phyloP scores from a whole-genome alignment of 257 asterid genomes.

The Solanum habrochaites region DNA sequence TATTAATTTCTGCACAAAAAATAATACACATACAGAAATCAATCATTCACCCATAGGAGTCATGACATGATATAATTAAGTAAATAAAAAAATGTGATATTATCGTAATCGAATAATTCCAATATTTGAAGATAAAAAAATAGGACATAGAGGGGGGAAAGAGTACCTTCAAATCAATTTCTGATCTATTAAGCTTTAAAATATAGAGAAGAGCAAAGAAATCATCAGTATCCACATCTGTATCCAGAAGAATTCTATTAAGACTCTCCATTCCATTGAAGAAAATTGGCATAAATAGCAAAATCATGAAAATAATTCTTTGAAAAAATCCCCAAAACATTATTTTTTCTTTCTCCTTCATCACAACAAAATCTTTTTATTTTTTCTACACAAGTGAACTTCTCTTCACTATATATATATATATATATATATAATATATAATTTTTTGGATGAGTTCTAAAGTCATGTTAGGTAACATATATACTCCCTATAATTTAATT shows the following conservation, averaged over 20 bases:
- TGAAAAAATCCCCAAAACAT: not conserved
- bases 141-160: not conserved
- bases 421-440: not conserved
- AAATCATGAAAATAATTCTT: not conserved
- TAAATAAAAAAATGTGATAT: not conserved
- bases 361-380: not conserved
- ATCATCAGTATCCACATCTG: not conserved
- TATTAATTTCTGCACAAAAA: not conserved
- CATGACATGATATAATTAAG: not conserved
- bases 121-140: not conserved
- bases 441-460: not conserved
- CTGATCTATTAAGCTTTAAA: slow-evolving; percentile 9
- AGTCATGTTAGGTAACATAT: not conserved
- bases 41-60: not conserved
- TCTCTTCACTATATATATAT: not conserved
- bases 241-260: slow-evolving; percentile 52
- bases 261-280: slow-evolving; percentile 18
- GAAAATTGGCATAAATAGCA: not conserved
- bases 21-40: not conserved
- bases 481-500: not conserved
- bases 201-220: not conserved
- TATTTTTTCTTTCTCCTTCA: not conserved
- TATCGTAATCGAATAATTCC: not conserved
- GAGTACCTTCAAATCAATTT: slow-evolving; percentile 62
- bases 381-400: not conserved